Percentiles rank a stretch among this genome's conserved stretches.
phyloP scores from a whole-genome alignment of 169 alveolate genomes.

The Cryptosporidium muris region DNA sequence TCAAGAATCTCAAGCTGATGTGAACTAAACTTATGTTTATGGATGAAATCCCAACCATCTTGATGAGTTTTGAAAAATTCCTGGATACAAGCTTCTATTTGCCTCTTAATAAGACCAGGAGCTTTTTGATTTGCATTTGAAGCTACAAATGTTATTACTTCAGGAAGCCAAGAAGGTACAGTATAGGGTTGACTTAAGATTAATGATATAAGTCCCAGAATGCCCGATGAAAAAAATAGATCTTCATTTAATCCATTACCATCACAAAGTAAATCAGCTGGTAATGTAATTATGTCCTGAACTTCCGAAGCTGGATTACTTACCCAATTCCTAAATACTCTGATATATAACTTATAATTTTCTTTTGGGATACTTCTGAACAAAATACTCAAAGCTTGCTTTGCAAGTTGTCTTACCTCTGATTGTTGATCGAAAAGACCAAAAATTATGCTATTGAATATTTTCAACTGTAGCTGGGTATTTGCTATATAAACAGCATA shows the following conservation, averaged over 20 bases:
- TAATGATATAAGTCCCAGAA: conserved; percentile 31
- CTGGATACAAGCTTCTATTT: conserved; percentile 80
- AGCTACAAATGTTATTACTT: conserved; percentile 78
- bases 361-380: conserved; percentile 16
- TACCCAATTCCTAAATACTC: conserved; percentile 24
- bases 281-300: background rate
- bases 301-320: background rate
- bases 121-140: conserved; percentile 59
- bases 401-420: conserved; percentile 23
- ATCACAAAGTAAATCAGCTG: background rate
- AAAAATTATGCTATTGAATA: conserved; percentile 13
- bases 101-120: conserved; percentile 72
- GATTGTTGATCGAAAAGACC: conserved; percentile 57
- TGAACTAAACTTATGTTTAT: conserved; percentile 74
- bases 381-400: conserved; percentile 33
- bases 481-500: conserved; percentile 14
- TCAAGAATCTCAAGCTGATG: conserved; percentile 80
- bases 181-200: conserved; percentile 74
- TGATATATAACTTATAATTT: conserved; percentile 5
- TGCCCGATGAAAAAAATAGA: conserved; percentile 9
- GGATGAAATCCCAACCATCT: conserved; percentile 81
- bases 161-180: conserved; percentile 83
- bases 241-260: background rate
- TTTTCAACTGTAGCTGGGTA: conserved; percentile 7
- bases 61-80: conserved; percentile 81